Base-by-base conservation (phyloP, 371 early-diverging fungal genomes). In the Mortierella sp. region DNA sequence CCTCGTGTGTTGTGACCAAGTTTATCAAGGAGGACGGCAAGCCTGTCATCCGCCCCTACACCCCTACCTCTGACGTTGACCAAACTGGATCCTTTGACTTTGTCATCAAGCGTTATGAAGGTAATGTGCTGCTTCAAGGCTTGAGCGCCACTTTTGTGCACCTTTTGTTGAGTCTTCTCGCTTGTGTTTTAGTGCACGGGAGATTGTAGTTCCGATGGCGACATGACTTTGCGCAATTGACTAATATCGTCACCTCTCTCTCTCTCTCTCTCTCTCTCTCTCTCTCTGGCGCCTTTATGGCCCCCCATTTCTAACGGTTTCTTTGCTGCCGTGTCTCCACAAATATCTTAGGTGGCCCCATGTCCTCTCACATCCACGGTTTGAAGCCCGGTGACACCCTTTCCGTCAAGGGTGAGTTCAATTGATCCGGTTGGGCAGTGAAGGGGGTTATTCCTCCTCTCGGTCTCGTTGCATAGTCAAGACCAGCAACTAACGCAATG, bases 1-100 rank as follows among this genome's bases (percentile, higher is more conserved):
- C 98, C 8, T 95, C 96, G 71, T 96, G 95, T 82, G 90, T 98
- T 53, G 90, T 97, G 55, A 94, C 96, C 44, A 93, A 93, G 87
- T 92, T 92, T 72, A 88, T 89, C 77, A 92, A 92, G 72, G 90
- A 90, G 64, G 93, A 94, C 72, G 94, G 93, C 59, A 90, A 89
- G 75, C 90, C 91, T 53, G 91, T 94, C 43, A 93, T 97, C 74
- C 95, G 98, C 72, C 96, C 97, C 26, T 98, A 98, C 91, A 98
- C 98, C 28, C 98, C 98, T 5, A 93, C 95, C 53, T 93, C 94
- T 28, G 89, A 92, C 37, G 91, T 92, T 78, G 92, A 95, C 67
- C 91, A 90, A 43, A 88, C 89, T 64, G 97, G 96, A 11, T 89
- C 94, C 84, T 95, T 98, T 89, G 98, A 97, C 73, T 92, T 98